Evolutionary conservation across 169 alveolate species (phyloP).

Genomic region (Plasmodium relictum): DNA sequence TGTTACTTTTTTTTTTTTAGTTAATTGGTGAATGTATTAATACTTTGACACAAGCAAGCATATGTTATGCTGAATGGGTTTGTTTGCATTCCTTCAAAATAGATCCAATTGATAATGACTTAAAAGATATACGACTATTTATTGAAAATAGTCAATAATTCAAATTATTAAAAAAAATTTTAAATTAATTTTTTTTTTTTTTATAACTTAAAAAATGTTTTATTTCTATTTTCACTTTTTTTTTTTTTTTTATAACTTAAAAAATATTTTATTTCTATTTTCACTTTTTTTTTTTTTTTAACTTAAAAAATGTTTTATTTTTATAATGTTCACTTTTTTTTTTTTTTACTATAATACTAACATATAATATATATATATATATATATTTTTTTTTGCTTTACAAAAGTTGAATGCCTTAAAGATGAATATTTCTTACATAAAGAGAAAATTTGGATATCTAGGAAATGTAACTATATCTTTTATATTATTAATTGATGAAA

Average conservation of each 20-base stretch:
- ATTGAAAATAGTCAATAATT: slow-evolving; percentile 13
- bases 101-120: slow-evolving; percentile 40
- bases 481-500: slow-evolving; percentile 97
- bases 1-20: slow-evolving; percentile 10
- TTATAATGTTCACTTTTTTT: background rate
- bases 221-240: background rate
- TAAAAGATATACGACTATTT: slow-evolving; percentile 29
- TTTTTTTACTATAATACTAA: background rate
- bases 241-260: background rate
- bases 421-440: slow-evolving; percentile 20
- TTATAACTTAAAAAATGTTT: background rate
- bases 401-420: background rate
- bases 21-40: slow-evolving; percentile 68
- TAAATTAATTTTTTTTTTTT: background rate
- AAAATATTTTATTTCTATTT: background rate
- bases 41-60: slow-evolving; percentile 51
- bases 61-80: slow-evolving; percentile 73
- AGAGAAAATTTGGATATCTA: slow-evolving; percentile 84
- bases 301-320: background rate
- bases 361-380: background rate
- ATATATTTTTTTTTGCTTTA: background rate
- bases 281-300: background rate
- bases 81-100: slow-evolving; percentile 49
- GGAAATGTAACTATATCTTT: slow-evolving; percentile 99
- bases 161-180: background rate